phyloP scores from a whole-genome alignment of 805 yeast species.

The Yamadazyma paraphyllophila region DNA sequence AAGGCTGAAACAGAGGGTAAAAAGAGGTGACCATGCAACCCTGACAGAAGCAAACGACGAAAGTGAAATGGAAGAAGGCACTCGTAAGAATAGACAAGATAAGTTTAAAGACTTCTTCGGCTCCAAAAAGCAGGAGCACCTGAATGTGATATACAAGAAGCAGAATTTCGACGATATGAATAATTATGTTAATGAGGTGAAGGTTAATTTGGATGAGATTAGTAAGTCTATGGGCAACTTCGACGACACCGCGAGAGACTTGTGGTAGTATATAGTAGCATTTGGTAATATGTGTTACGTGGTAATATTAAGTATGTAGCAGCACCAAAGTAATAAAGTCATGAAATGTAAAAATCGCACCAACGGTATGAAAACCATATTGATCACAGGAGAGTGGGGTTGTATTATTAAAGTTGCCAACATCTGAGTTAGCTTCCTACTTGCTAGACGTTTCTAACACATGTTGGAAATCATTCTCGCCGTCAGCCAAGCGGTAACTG shows the following conservation, averaged over 20 bases:
- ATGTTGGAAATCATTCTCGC: no score
- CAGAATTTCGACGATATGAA: conserved; percentile 53
- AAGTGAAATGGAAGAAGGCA: conserved; percentile 16
- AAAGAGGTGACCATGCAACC: conserved; percentile 12
- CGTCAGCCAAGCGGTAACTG: no score
- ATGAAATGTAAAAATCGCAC: no score
- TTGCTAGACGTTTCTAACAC: no score
- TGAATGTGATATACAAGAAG: conserved; percentile 39
- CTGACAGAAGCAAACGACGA: conserved; percentile 15
- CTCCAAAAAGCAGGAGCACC: conserved; percentile 15
- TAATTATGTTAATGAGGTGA: conserved; percentile 48
- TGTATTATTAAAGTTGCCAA: no score
- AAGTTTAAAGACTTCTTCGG: conserved; percentile 27
- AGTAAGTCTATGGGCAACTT: conserved; percentile 49
- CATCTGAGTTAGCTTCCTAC: no score
- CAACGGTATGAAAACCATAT: no score
- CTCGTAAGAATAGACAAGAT: conserved; percentile 23
- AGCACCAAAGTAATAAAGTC: no score
- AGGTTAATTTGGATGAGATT: conserved; percentile 48
- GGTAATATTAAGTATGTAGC: neutral
- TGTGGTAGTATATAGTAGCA: no score
- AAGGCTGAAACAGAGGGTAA: conserved; percentile 22
- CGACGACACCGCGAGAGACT: conserved; percentile 42
- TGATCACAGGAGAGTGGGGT: no score
- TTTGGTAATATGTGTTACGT: no score